Percentiles rank a stretch among this genome's conserved stretches.
Conservation (phyloP, 2,329 filamentous ascomycete genomes). For the Pyrenochaeta sp. region DNA sequence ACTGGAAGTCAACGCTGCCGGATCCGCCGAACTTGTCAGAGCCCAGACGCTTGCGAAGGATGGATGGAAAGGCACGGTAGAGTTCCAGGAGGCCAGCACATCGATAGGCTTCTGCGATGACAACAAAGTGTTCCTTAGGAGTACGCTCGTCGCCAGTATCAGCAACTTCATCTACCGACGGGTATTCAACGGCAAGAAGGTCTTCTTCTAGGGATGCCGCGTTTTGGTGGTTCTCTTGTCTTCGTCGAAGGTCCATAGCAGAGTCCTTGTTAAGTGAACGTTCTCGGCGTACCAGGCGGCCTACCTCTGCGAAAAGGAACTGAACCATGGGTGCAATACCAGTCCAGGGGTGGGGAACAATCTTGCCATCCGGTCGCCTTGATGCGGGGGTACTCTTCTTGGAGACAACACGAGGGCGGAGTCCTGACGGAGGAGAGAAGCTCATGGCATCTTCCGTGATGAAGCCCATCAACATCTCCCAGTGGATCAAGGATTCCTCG, state of each 20-base stretch:
- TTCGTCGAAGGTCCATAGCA: constrained; percentile 36
- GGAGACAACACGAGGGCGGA: constrained; percentile 28
- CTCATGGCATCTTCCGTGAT: constrained; percentile 55
- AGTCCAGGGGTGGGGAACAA: constrained; percentile 59
- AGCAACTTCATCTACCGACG: constrained; percentile 56
- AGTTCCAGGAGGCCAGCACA: constrained; percentile 62
- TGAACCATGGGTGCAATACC: constrained; percentile 55
- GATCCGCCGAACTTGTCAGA: constrained; percentile 30
- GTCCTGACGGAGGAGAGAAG: constrained; percentile 37
- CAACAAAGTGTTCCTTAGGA: constrained; percentile 60
- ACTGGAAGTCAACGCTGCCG: constrained; percentile 37
- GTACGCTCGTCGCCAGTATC: constrained; percentile 62
- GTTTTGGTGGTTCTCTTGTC: constrained; percentile 47
- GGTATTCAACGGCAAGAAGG: constrained; percentile 56
- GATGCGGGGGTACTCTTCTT: constrained; percentile 30
- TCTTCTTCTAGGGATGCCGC: constrained; percentile 56
- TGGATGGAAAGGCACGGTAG: constrained; percentile 62
- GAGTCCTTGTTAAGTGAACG: constrained; percentile 38
- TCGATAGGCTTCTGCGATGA: constrained; percentile 62
- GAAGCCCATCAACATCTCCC: constrained; percentile 66
- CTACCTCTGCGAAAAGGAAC: constrained; percentile 56
- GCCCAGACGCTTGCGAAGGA: constrained; percentile 55
- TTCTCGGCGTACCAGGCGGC: constrained; percentile 52
- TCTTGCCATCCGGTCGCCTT: constrained; percentile 41
- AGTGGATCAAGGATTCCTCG: constrained; percentile 64